Conservation (phyloP, 139 green algal genomes). For the Trebouxia sp. region DNA sequence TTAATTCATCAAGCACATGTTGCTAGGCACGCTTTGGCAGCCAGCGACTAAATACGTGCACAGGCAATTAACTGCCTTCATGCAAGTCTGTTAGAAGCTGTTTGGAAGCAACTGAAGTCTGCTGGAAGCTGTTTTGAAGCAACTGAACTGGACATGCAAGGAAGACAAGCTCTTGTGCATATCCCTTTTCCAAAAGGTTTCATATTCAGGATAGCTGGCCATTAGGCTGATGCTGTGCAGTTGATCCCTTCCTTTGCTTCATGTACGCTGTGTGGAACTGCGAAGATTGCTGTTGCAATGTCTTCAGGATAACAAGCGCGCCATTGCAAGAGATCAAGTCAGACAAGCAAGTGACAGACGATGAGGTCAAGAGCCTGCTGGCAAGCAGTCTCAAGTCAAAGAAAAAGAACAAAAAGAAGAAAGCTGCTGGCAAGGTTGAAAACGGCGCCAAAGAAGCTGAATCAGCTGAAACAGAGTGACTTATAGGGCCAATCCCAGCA, state of each 20-base stretch:
- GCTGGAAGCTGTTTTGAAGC: too few species aligned
- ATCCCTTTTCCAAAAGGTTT: not conserved
- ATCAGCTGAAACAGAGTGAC: too few species aligned
- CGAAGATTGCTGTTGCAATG: not conserved
- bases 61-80: not conserved
- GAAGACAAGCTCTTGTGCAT: not conserved
- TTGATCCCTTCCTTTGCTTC: not conserved
- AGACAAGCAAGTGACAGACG: slow-evolving; percentile 69
- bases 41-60: not conserved
- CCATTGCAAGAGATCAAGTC: slow-evolving; percentile 73
- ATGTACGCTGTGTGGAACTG: too few species aligned
- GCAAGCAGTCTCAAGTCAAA: slow-evolving; percentile 40
- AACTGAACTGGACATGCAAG: not conserved
- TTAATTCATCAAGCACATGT: not conserved
- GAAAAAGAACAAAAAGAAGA: slow-evolving; percentile 75
- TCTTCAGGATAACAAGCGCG: slow-evolving; percentile 13
- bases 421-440: slow-evolving; percentile 47
- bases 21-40: not conserved
- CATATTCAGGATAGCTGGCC: not conserved
- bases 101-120: too few species aligned
- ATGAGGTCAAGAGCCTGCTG: slow-evolving; percentile 65
- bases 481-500: too few species aligned
- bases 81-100: too few species aligned
- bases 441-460: not conserved
- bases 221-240: not conserved